Conservation (phyloP, 345 rosid genomes). For the Syzygium aqueum region DNA sequence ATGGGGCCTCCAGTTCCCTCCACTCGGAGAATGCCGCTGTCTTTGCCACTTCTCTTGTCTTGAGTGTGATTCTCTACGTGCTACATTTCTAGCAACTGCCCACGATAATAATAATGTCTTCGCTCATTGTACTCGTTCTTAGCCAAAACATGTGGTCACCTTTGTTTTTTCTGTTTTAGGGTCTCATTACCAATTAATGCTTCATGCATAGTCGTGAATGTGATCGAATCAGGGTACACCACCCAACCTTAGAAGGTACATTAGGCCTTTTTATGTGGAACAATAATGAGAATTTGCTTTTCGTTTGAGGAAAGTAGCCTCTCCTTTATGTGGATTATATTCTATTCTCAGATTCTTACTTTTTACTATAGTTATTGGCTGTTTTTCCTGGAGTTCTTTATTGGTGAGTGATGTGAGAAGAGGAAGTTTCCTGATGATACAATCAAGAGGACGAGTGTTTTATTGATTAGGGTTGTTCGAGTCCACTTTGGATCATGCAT, state of each 20-base stretch:
- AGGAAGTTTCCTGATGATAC: neutral
- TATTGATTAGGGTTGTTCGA: neutral
- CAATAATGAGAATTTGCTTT: neutral
- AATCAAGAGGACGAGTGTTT: neutral
- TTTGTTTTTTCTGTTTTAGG: neutral
- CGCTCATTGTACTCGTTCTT: neutral
- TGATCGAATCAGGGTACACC: neutral
- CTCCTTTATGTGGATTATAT: neutral
- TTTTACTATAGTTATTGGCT: neutral
- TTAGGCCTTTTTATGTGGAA: neutral
- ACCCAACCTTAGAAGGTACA: neutral
- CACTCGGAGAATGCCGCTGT: neutral
- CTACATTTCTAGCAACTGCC: neutral
- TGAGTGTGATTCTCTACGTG: neutral
- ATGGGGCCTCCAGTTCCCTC: neutral
- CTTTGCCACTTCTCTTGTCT: neutral
- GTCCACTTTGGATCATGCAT: neutral
- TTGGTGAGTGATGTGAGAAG: neutral
- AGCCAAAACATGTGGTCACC: neutral
- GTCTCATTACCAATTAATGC: neutral
- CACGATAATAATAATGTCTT: neutral
- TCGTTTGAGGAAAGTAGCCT: neutral
- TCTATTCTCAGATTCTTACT: neutral
- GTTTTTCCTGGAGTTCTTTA: neutral
- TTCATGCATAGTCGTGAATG: neutral